Evolutionary conservation across 208 protist genomes (phyloP).

Genomic region (Acanthamoeba castellanii): DNA sequence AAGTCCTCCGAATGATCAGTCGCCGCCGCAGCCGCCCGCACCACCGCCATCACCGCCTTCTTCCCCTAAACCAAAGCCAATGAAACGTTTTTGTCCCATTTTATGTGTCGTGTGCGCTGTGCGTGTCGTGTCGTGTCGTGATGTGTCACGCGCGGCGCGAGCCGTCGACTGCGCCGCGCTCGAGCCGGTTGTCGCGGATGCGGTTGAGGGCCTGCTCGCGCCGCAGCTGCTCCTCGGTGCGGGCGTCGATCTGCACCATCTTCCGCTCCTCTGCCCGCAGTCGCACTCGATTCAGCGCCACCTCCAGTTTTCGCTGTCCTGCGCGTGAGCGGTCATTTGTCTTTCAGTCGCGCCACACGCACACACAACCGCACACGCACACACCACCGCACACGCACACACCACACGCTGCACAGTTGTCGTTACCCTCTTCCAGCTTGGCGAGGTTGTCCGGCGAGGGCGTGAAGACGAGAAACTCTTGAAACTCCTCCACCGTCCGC

Average conservation of each 20-base stretch:
- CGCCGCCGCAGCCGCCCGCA: too few species aligned
- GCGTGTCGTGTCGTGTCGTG: too few species aligned
- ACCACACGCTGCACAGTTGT: too few species aligned
- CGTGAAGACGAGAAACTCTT: slow-evolving; percentile 1
- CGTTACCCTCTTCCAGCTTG: slow-evolving; percentile 23
- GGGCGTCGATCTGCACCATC: neutral
- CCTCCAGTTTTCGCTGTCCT: neutral
- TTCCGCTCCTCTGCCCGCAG: neutral
- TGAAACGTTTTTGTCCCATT: too few species aligned
- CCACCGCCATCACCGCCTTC: too few species aligned
- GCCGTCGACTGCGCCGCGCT: neutral
- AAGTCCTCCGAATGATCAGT: too few species aligned
- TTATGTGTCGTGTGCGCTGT: too few species aligned
- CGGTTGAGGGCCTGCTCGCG: neutral
- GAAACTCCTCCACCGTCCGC: neutral
- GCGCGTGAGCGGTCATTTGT: neutral
- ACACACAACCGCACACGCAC: too few species aligned
- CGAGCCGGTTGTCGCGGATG: neutral
- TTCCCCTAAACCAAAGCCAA: too few species aligned
- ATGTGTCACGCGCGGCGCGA: neutral
- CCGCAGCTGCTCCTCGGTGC: slow-evolving; percentile 8
- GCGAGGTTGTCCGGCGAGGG: neutral
- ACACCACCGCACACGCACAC: too few species aligned
- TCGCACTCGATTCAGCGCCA: neutral
- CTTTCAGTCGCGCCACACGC: too few species aligned